Base-by-base conservation (phyloP, 768 basidiomycete species). In the Leccinum sublutescens region DNA sequence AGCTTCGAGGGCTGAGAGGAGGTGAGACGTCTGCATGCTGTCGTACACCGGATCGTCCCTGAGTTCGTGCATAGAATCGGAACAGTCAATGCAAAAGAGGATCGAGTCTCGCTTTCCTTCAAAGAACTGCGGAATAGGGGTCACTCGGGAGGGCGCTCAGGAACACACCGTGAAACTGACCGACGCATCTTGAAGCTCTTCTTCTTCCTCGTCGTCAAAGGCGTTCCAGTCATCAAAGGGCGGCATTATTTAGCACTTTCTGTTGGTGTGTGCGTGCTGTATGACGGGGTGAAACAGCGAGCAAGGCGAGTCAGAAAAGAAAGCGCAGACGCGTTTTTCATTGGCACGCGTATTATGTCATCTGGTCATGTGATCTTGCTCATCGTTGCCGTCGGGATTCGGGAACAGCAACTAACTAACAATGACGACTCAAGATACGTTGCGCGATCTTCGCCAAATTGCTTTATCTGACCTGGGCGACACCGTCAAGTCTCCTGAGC, bases 11-110 rank as follows among this genome's bases (percentile, higher is more conserved):
- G 93, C 91, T 19, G 82, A 79, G 65, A 87, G 87, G 3, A 98
- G 71, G 66, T 95, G 88, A 57, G 86, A 92, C 1, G 85, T 90
- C 68, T 88, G 79, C 40, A 78, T 77, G 53, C 86, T 82, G 74
- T 91, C 84, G 58, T 87, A 82, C 55, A 78, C 76, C 11, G 84
- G 82, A 65, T 88, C 85, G 25, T 89, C 87, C 52, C 79, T 79
- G 47, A 88, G 82, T 38, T 78, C 79, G 25, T 90, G 86, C 96
- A 98, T 98, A 11, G 93, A 91, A 55, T 83, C 78, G 0, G 95
- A 96, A 62, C 92, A 93, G 74, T 99, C 95, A 58, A 99, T 93
- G 71, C 90, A 91, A 76, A 98, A 97, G n/a, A 98, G 75, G 50
- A 96, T 88, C 33, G 94, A 91, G 66, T 98, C 94, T 60, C 84